Conservation (phyloP, 257 asterid genomes). For the Cynanchum wilfordii region DNA sequence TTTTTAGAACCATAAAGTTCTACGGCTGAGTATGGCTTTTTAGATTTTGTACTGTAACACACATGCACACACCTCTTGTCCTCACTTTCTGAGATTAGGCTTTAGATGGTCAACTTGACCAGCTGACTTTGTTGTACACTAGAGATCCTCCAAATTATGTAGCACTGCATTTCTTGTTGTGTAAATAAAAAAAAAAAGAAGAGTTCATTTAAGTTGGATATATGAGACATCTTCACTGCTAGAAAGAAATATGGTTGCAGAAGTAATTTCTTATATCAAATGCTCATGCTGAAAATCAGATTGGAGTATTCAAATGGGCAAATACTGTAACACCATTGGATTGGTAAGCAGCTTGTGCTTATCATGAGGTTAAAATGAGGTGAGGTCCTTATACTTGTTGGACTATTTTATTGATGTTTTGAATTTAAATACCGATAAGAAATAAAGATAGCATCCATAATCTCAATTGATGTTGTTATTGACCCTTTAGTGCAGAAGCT, state of each 20-base stretch:
- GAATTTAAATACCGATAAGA: neutral
- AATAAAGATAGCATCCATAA: neutral
- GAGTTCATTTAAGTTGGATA: neutral
- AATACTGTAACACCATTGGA: neutral
- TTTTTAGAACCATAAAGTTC: neutral
- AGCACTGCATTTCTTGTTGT: neutral
- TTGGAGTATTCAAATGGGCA: neutral
- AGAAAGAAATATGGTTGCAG: neutral
- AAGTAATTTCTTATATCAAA: neutral
- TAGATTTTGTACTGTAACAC: neutral
- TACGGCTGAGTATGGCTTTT: neutral
- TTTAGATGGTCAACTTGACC: neutral
- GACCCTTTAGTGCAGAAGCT: neutral
- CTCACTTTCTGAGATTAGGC: neutral
- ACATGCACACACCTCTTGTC: neutral
- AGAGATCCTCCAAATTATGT: conserved; percentile 5
- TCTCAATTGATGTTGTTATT: neutral
- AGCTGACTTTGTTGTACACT: neutral
- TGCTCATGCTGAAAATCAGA: neutral
- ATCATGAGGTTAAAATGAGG: neutral
- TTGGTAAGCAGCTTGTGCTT: neutral
- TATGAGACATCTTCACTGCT: neutral
- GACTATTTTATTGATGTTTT: neutral
- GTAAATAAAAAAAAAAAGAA: neutral
- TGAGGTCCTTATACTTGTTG: neutral